Evolutionary conservation across 2,329 filamentous ascomycete genomes (phyloP).

Genomic region (Pseudonectria foliicola): DNA sequence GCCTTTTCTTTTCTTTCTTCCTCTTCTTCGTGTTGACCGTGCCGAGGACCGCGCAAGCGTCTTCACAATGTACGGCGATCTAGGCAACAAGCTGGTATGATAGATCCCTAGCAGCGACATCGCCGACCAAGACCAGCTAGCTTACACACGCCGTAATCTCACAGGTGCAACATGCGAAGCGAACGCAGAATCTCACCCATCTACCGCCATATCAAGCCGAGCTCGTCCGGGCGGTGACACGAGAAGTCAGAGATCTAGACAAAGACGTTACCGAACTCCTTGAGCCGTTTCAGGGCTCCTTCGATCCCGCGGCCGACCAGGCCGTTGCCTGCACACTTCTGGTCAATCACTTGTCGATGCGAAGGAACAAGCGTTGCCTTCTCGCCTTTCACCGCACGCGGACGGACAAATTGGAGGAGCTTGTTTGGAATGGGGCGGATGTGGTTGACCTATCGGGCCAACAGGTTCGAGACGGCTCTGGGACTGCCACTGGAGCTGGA

Average conservation of each 20-base stretch:
- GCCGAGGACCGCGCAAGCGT: conserved; percentile 1
- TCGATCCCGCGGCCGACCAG: conserved; percentile 77
- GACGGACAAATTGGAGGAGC: conserved; percentile 84
- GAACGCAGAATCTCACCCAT: conserved; percentile 77
- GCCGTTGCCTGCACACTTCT: conserved; percentile 81
- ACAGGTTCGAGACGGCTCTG: conserved; percentile 37
- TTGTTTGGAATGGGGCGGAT: conserved; percentile 87
- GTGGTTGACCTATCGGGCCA: conserved; percentile 63
- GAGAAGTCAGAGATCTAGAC: conserved; percentile 89
- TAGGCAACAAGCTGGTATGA: conserved; percentile 74
- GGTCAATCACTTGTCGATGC: conserved; percentile 91
- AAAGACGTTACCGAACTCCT: conserved; percentile 75
- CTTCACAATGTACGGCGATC: conserved; percentile 74
- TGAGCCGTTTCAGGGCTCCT: conserved; percentile 74
- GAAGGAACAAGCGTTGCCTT: conserved; percentile 90
- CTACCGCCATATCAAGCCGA: conserved; percentile 91
- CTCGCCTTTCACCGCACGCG: conserved; percentile 89
- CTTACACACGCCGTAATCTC: conserved; percentile 5
- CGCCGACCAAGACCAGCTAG: conserved; percentile 1
- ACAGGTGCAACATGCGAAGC: conserved; percentile 91
- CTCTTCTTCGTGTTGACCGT: no score
- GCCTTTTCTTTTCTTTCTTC: neutral
- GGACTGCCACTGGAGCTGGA: conserved; percentile 28
- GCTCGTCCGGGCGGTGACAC: conserved; percentile 75
- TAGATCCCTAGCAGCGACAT: neutral